phyloP scores from a whole-genome alignment of 2,329 filamentous ascomycete species.

The Colletotrichum sp. region DNA sequence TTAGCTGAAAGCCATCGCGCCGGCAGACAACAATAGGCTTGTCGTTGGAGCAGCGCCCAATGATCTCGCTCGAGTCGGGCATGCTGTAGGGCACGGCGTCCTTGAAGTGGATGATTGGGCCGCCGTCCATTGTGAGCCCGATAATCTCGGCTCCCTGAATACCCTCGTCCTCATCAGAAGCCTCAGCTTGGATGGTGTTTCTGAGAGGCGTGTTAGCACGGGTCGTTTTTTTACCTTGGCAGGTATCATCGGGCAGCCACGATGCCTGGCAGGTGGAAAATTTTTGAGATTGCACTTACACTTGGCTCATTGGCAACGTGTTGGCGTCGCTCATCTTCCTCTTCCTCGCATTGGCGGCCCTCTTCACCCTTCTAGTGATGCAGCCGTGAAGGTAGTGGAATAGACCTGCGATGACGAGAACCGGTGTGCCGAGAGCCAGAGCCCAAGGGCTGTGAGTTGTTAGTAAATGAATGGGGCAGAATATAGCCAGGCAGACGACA shows the following conservation, averaged over 20 bases:
- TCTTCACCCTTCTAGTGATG: conserved; percentile 38
- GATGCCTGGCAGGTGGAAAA: not conserved
- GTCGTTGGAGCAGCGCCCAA: conserved; percentile 38
- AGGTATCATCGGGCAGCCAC: conserved; percentile 12
- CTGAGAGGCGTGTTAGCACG: conserved; percentile 25
- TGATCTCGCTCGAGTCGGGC: conserved; percentile 35
- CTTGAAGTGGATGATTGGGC: conserved; percentile 49
- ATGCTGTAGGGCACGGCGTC: conserved; percentile 34
- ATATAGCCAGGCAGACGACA: conserved; percentile 26
- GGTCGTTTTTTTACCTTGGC: conserved; percentile 16
- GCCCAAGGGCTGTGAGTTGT: conserved; percentile 53
- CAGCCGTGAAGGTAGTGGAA: conserved; percentile 51
- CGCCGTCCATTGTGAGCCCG: conserved; percentile 49
- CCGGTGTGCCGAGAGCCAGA: conserved; percentile 62
- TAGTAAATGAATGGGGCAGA: not conserved
- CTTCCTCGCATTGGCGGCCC: conserved; percentile 25
- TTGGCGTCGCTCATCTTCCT: conserved; percentile 25
- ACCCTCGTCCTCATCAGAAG: conserved; percentile 32
- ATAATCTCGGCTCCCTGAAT: conserved; percentile 38
- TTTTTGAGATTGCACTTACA: conserved; percentile 35
- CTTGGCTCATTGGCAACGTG: conserved; percentile 44
- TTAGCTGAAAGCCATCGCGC: conserved; percentile 36
- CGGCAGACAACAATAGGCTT: conserved; percentile 43
- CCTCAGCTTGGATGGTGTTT: conserved; percentile 36
- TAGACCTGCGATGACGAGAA: conserved; percentile 61